These are phyloP conservation scores for Hymenochaete sp. DNA, from an alignment of 1,284 basidiomycete genomes.

Conservation along the genomic window DNA sequence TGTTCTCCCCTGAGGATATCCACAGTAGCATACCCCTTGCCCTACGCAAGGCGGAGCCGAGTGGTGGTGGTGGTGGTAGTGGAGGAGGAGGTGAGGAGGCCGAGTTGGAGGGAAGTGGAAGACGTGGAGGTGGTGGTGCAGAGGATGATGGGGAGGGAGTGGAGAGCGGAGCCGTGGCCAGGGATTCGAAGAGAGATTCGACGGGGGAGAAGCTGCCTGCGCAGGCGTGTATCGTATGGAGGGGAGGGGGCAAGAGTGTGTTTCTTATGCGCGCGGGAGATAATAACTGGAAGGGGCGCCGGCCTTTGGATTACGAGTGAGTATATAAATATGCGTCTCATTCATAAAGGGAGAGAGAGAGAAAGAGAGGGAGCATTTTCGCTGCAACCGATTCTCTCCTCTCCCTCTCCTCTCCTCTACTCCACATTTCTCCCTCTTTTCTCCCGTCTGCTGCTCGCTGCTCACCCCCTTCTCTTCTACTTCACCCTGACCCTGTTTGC, in stretches of 20 bases:
- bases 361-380: no score
- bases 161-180: conserved; percentile 16
- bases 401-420: background rate
- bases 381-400: no score
- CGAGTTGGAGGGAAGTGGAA: conserved; percentile 22
- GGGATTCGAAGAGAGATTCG: conserved; percentile 25
- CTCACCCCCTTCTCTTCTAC: conserved; percentile 3
- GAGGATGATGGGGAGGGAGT: conserved; percentile 25
- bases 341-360: no score
- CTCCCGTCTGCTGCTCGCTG: conserved; percentile 1
- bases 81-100: conserved; percentile 26
- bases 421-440: background rate
- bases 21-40: conserved; percentile 55
- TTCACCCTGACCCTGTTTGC: background rate
- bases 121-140: no score
- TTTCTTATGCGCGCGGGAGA: conserved; percentile 61
- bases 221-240: conserved; percentile 54
- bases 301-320: conserved; percentile 54
- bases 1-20: conserved; percentile 48
- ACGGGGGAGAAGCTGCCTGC: conserved; percentile 31
- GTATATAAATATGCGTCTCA: conserved; percentile 25
- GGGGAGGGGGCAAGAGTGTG: conserved; percentile 51
- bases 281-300: conserved; percentile 61
- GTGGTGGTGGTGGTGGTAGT: background rate
- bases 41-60: conserved; percentile 31